A percentile compares a stretch with the other conserved stretches of the same genome.
Conservation (phyloP, 768 basidiomycete genomes). For the Kwoniella bestiolae region DNA sequence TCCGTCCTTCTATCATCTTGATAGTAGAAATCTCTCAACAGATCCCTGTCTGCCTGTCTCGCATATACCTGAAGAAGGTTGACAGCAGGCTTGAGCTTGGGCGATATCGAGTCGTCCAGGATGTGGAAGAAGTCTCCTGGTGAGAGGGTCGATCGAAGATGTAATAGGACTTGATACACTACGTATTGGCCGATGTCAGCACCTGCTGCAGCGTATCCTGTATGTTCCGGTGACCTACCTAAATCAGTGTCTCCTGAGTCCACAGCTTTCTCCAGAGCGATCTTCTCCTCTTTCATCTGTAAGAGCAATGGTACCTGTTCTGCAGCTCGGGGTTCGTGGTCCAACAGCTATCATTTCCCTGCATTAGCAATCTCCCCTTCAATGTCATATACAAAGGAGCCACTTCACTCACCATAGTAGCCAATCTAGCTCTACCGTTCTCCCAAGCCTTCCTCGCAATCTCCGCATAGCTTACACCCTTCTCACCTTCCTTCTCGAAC, state of each 20-base stretch:
- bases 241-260: slow-evolving; percentile 95
- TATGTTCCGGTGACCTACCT: slow-evolving; percentile 62
- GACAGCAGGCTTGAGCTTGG: slow-evolving; percentile 72
- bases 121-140: slow-evolving; percentile 92
- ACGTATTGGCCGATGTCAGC: background rate
- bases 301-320: slow-evolving; percentile 93
- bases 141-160: slow-evolving; percentile 78
- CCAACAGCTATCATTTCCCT: slow-evolving; percentile 68
- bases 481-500: slow-evolving; percentile 73
- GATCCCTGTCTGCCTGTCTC: slow-evolving; percentile 82
- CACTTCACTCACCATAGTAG: slow-evolving; percentile 78
- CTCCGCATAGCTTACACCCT: slow-evolving; percentile 86
- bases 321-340: slow-evolving; percentile 82
- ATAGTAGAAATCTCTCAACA: slow-evolving; percentile 95
- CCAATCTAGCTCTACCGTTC: slow-evolving; percentile 75
- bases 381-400: background rate
- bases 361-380: slow-evolving; percentile 9
- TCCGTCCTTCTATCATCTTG: slow-evolving; percentile 95
- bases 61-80: slow-evolving; percentile 86
- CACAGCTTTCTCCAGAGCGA: slow-evolving; percentile 85
- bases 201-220: background rate
- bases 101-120: slow-evolving; percentile 81
- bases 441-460: slow-evolving; percentile 94
- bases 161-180: slow-evolving; percentile 94
- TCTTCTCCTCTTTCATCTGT: slow-evolving; percentile 88